Conservation (phyloP, 495 filamentous ascomycete genomes). For the Trichoderma erinaceum region DNA sequence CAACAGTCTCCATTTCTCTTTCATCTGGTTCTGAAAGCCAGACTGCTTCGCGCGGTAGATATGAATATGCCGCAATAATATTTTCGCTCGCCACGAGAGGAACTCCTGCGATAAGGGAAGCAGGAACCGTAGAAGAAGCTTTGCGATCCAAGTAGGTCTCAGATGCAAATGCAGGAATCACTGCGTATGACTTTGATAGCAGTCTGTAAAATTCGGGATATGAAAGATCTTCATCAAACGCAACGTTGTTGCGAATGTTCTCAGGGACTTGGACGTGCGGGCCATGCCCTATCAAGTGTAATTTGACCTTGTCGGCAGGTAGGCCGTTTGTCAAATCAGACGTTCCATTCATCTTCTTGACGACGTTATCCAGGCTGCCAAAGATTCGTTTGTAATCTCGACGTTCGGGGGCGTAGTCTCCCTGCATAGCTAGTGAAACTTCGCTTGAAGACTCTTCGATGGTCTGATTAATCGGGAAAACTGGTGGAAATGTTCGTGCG, state of each 20-base stretch:
- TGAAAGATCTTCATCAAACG: constrained; percentile 23
- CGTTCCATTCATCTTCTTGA: constrained; percentile 8
- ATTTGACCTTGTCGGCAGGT: neutral
- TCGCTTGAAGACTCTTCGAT: constrained; percentile 12
- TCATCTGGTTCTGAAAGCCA: constrained; percentile 22
- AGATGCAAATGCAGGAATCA: constrained; percentile 26
- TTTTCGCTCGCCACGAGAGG: constrained; percentile 24
- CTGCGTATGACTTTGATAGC: constrained; percentile 22
- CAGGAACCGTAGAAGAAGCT: constrained; percentile 25
- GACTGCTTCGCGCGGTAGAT: constrained; percentile 24
- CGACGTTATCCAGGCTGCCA: constrained; percentile 13
- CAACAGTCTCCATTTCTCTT: constrained; percentile 21
- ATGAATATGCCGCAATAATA: constrained; percentile 26
- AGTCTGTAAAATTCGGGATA: constrained; percentile 24
- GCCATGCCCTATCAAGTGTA: constrained; percentile 12
- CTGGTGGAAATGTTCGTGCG: neutral
- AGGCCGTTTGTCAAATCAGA: neutral
- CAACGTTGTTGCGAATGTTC: constrained; percentile 16
- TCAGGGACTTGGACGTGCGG: neutral
- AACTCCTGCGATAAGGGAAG: constrained; percentile 24
- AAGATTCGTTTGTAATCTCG: constrained; percentile 22
- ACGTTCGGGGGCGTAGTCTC: constrained; percentile 22
- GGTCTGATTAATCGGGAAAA: constrained; percentile 12
- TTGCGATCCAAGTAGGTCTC: constrained; percentile 25
- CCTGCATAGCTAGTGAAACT: constrained; percentile 24